Evolutionary conservation across 2,329 filamentous ascomycete species (phyloP).

Genomic region (Tolypocladium tropicale): DNA sequence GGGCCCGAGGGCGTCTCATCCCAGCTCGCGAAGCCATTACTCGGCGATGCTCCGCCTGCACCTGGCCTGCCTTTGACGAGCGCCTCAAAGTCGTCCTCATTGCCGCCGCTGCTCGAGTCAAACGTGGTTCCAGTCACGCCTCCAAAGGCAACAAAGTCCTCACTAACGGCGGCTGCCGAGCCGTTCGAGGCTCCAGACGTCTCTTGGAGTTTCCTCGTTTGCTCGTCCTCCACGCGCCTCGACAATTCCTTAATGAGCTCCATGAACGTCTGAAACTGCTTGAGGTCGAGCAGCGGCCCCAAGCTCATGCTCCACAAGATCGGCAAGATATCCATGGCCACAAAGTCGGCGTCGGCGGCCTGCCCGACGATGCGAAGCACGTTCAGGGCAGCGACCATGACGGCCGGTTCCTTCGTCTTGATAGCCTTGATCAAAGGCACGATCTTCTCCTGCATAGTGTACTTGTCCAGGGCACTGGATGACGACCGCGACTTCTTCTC

Average conservation of each 20-base stretch:
- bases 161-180: conserved; percentile 36
- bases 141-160: conserved; percentile 64
- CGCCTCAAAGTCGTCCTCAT: conserved; percentile 71
- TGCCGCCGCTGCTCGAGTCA: conserved; percentile 39
- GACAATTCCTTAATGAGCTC: conserved; percentile 74
- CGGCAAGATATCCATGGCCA: conserved; percentile 83
- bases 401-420: conserved; percentile 94
- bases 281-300: conserved; percentile 76
- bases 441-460: conserved; percentile 96
- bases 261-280: conserved; percentile 89
- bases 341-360: conserved; percentile 77
- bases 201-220: conserved; percentile 79
- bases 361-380: conserved; percentile 77
- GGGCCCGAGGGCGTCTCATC: conserved; percentile 29
- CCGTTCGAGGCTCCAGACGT: conserved; percentile 52
- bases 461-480: conserved; percentile 84
- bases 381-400: conserved; percentile 87
- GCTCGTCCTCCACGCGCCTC: conserved; percentile 74
- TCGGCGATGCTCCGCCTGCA: conserved; percentile 22
- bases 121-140: conserved; percentile 52
- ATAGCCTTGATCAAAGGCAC: conserved; percentile 83
- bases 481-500: conserved; percentile 53
- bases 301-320: conserved; percentile 87
- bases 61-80: conserved; percentile 63
- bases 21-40: conserved; percentile 38